Base-by-base conservation (phyloP, 179 eudicot species). In the Beta corolliflora region DNA sequence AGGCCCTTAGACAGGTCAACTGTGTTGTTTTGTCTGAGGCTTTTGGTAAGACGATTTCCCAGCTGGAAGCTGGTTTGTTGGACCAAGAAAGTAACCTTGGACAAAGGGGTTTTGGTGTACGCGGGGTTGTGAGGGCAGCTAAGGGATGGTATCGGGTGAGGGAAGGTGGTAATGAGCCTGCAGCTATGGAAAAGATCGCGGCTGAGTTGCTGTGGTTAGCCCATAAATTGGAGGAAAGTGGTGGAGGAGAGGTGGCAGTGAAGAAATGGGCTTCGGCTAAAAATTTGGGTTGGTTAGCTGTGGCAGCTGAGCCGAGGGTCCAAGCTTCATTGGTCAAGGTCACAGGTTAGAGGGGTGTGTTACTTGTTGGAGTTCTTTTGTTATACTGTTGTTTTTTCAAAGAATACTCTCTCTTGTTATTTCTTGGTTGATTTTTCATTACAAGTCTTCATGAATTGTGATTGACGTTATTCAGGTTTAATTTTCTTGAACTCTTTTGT, bases 151-250 rank as follows among this genome's bases (percentile, higher is more conserved):
- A 55, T 56, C 31, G 58, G 45, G 41, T 36, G 36, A 80, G 59
- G 71, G 79, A 80, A 59, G 64, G 64, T 68, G 68, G 52, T 48
- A 48, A 46, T 65, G 74, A 81, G 76, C 25, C 45, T 4, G 86
- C 41, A 36, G 41, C 79, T 10, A 68, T 48, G 71, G 97, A 93
- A 88, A 94, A 93, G 91, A 81, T 86, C 83, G 92, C 93, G 61
- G 98, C 95, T 12, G 98, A 94, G 91, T 23, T 90, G 83, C 82
- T 91, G n/a, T 93, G 98, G 98, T 66, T 94, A 83, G 92, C 90
- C 19, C 79, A 85, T 86, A 93, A 91, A 83, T 71, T 93, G 93
- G 91, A 85, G 77, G 90, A 84, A 66, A 89, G 91, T 73, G 94
- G 95, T 29, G 89, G 90, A 6, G 93, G 75, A 19, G 91, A 79